These are phyloP conservation scores for Sporormia fimetaria DNA, from an alignment of 495 filamentous ascomycete species.

Conservation along the genomic window DNA sequence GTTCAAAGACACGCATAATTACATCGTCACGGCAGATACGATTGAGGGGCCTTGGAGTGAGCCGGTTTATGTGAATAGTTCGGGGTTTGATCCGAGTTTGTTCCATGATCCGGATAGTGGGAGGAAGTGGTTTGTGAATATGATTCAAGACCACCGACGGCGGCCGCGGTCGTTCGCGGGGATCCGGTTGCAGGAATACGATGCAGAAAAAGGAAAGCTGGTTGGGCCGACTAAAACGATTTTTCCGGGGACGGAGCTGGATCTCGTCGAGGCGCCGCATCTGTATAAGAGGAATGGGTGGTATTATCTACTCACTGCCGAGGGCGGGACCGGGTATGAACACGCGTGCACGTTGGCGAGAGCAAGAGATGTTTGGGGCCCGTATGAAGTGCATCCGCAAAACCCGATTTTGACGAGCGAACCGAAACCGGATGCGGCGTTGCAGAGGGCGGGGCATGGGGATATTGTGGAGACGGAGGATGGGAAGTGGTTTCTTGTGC, in stretches of 20 bases:
- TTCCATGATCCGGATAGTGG: constrained; percentile 47
- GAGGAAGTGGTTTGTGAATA: constrained; percentile 46
- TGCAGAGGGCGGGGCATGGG: constrained; percentile 48
- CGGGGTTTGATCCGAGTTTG: constrained; percentile 45
- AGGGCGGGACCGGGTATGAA: constrained; percentile 50
- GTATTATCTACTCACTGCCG: constrained; percentile 49
- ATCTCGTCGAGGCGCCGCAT: constrained; percentile 51
- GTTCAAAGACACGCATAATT: constrained; percentile 43
- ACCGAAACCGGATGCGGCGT: constrained; percentile 20
- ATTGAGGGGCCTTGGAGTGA: constrained; percentile 48
- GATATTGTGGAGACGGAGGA: constrained; percentile 48
- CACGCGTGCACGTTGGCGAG: constrained; percentile 46
- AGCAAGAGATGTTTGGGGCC: constrained; percentile 45
- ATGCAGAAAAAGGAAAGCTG: constrained; percentile 32
- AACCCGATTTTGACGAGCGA: constrained; percentile 19
- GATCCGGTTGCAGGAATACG: constrained; percentile 38
- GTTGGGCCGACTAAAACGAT: constrained; percentile 36
- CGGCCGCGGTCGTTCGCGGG: constrained; percentile 31
- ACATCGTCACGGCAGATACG: constrained; percentile 32
- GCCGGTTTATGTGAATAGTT: constrained; percentile 37
- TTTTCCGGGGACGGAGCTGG: constrained; percentile 44
- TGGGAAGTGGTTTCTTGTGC: constrained; percentile 46
- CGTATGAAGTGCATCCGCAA: constrained; percentile 37
- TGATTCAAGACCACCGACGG: constrained; percentile 42
- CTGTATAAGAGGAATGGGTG: constrained; percentile 45